phyloP scores from a whole-genome alignment of 306 rosid genomes.

The Sicyos baderoa region DNA sequence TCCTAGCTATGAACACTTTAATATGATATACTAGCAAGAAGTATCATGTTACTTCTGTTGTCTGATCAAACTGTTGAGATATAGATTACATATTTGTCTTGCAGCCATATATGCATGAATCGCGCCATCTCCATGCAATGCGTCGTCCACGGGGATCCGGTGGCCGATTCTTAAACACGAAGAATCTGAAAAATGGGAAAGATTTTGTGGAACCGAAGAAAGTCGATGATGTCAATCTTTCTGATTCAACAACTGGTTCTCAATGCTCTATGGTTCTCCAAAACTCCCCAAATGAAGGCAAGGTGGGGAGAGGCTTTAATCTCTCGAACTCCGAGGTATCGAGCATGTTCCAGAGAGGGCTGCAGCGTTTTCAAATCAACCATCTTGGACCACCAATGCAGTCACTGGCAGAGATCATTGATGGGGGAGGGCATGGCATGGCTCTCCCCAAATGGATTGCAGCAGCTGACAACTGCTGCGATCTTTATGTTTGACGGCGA shows the following conservation, averaged over 20 bases:
- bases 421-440: constrained; percentile 37
- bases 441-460: constrained; percentile 70
- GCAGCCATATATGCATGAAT: constrained; percentile 94
- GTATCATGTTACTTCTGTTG: neutral
- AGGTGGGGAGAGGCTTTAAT: constrained; percentile 47
- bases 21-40: neutral
- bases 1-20: neutral
- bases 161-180: constrained; percentile 84
- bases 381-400: constrained; percentile 42
- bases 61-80: constrained; percentile 17
- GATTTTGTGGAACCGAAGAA: constrained; percentile 27
- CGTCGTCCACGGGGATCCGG: constrained; percentile 92
- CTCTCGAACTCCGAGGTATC: constrained; percentile 73
- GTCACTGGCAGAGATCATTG: constrained; percentile 45
- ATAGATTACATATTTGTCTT: constrained; percentile 21
- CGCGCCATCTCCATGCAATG: constrained; percentile 92
- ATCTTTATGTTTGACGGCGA: constrained; percentile 52
- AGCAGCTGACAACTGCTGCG: constrained; percentile 59
- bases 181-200: constrained; percentile 23
- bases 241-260: constrained; percentile 39
- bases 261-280: constrained; percentile 61
- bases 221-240: constrained; percentile 27
- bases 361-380: constrained; percentile 38
- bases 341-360: constrained; percentile 49
- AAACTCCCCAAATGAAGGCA: constrained; percentile 58